These are phyloP conservation scores for Terana coerulea DNA, from an alignment of 768 basidiomycete species.

Conservation along the genomic window DNA sequence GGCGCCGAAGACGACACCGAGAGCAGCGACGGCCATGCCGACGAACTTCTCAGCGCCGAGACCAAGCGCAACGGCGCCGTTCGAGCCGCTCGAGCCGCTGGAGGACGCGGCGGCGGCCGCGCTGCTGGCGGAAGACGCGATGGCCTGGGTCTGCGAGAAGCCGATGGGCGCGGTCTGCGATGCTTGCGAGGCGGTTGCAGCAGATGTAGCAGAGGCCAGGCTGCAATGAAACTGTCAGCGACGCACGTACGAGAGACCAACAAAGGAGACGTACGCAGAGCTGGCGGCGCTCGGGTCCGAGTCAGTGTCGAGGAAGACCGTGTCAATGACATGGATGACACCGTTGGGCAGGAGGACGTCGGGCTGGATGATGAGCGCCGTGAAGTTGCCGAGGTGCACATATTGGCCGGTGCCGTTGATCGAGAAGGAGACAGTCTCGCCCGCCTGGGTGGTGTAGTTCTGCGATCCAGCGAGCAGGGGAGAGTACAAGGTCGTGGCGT, in stretches of 20 bases:
- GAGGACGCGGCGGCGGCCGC: background rate
- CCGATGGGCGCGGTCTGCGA: slow-evolving; percentile 42
- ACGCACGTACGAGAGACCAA: background rate
- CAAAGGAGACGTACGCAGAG: slow-evolving; percentile 38
- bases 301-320: slow-evolving; percentile 45
- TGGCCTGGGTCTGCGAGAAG: slow-evolving; percentile 12
- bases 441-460: slow-evolving; percentile 51
- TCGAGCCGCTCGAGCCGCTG: background rate
- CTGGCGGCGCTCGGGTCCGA: slow-evolving; percentile 40
- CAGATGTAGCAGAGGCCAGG: slow-evolving; percentile 42
- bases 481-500: slow-evolving; percentile 66
- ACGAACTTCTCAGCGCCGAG: background rate
- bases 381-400: slow-evolving; percentile 42
- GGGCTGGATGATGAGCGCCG: slow-evolving; percentile 50
- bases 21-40: background rate
- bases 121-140: background rate
- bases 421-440: slow-evolving; percentile 47
- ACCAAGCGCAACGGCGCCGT: background rate
- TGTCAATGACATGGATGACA: slow-evolving; percentile 61
- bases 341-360: slow-evolving; percentile 66
- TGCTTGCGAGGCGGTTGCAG: slow-evolving; percentile 28
- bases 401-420: slow-evolving; percentile 56
- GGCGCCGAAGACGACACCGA: background rate
- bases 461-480: slow-evolving; percentile 33
- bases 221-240: slow-evolving; percentile 17